Conservation (phyloP, 2,329 filamentous ascomycete species). For the Colletotrichum cereale region DNA sequence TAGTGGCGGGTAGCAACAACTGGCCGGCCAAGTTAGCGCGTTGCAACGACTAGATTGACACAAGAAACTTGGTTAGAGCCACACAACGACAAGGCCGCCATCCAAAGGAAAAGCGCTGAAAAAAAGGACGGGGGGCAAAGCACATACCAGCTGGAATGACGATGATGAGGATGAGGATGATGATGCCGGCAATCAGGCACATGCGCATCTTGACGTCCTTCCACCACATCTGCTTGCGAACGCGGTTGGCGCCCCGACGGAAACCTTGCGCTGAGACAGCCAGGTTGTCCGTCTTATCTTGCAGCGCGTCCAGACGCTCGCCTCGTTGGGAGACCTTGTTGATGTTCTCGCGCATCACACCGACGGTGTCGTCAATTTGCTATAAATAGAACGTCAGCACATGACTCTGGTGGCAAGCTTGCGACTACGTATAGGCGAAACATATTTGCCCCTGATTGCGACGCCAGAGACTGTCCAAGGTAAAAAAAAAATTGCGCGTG, state of each 20-base stretch:
- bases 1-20: conserved; percentile 60
- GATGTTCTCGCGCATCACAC: conserved; percentile 97
- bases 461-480: not conserved
- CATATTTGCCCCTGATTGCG: conserved; percentile 26
- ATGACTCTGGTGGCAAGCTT: conserved; percentile 28
- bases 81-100: conserved; percentile 19
- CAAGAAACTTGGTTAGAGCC: conserved; percentile 25
- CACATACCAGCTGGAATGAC: conserved; percentile 89
- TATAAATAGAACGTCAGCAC: conserved; percentile 54
- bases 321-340: conserved; percentile 96
- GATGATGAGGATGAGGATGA: conserved; percentile 92
- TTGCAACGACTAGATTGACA: conserved; percentile 51
- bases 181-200: conserved; percentile 91
- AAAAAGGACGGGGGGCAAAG: conserved; percentile 22
- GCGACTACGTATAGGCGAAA: conserved; percentile 22
- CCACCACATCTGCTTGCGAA: conserved; percentile 99
- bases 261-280: conserved; percentile 94
- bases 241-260: conserved; percentile 94
- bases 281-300: conserved; percentile 96
- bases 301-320: conserved; percentile 85
- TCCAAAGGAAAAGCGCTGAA: conserved; percentile 36
- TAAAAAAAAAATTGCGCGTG: not conserved
- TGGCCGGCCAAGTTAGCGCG: conserved; percentile 48
- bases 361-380: conserved; percentile 98
- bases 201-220: conserved; percentile 99